Percentiles rank a stretch among this genome's conserved stretches.
phyloP scores from a whole-genome alignment of 73 alveolate genomes.

The Urostyla sp. region DNA sequence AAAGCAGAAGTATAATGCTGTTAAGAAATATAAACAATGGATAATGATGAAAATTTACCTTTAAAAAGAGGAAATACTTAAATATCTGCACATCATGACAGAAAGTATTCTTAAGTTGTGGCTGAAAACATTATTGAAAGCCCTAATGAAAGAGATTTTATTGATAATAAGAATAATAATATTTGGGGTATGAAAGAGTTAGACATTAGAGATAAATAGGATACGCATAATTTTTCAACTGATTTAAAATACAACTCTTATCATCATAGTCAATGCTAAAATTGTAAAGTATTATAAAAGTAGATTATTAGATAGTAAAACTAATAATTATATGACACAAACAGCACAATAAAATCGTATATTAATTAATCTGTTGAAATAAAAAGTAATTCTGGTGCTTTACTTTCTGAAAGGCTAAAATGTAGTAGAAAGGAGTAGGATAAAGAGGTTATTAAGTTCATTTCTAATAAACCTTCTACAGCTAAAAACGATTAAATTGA shows the following conservation, averaged over 20 bases:
- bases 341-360: slow-evolving; percentile 2
- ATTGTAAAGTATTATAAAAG: not conserved
- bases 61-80: not conserved
- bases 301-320: not conserved
- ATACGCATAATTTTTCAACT: slow-evolving; percentile 35
- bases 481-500: too few relatives aligned
- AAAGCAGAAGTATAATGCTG: not conserved
- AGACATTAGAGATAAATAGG: slow-evolving; percentile 23
- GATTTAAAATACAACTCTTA: too few relatives aligned
- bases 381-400: too few relatives aligned
- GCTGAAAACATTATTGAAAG: slow-evolving; percentile 38
- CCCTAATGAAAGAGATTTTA: slow-evolving; percentile 44
- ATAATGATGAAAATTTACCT: not conserved
- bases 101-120: not conserved
- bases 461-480: too few relatives aligned
- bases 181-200: slow-evolving; percentile 44
- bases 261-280: slow-evolving; percentile 15
- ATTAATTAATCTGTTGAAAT: too few relatives aligned
- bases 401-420: too few relatives aligned
- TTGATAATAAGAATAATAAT: slow-evolving; percentile 27
- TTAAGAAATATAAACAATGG: not conserved
- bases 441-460: too few relatives aligned
- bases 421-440: too few relatives aligned
- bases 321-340: not conserved
- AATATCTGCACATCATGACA: not conserved